phyloP scores from a whole-genome alignment of 2,329 filamentous ascomycete species.

The Cordyceps tenuipes region DNA sequence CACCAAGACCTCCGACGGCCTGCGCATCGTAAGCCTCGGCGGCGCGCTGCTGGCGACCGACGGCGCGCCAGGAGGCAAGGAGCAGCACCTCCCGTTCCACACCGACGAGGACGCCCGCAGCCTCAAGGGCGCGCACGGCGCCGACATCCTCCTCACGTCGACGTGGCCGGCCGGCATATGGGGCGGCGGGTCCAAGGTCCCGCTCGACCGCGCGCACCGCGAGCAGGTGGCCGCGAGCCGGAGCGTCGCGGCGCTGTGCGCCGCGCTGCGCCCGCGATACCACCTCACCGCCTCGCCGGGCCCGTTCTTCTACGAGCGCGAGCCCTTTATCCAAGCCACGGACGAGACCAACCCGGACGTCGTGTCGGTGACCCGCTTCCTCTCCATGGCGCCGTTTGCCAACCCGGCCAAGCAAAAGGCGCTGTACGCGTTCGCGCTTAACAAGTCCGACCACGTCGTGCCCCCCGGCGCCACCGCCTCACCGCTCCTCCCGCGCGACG shows the following conservation, averaged over 20 bases:
- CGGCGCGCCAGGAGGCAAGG: constrained; percentile 30
- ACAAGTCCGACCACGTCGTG: constrained; percentile 53
- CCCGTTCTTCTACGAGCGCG: constrained; percentile 74
- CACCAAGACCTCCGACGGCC: constrained; percentile 81
- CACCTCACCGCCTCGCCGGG: constrained; percentile 66
- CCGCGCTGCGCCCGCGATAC: constrained; percentile 78
- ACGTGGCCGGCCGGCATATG: constrained; percentile 75
- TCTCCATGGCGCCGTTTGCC: constrained; percentile 73
- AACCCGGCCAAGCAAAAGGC: constrained; percentile 72
- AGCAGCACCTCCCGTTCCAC: constrained; percentile 71
- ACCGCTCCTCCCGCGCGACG: constrained; percentile 57
- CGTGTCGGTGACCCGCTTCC: constrained; percentile 71
- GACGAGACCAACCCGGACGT: constrained; percentile 33
- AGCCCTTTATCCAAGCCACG: constrained; percentile 73
- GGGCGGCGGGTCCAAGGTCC: constrained; percentile 53
- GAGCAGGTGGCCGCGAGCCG: constrained; percentile 48
- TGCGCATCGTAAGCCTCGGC: constrained; percentile 80
- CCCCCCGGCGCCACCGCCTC: constrained; percentile 67
- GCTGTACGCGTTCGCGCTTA: constrained; percentile 70
- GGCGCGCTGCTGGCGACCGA: constrained; percentile 47
- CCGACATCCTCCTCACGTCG: constrained; percentile 81
- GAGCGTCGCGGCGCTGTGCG: constrained; percentile 69
- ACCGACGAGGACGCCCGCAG: constrained; percentile 67
- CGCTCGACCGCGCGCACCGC: constrained; percentile 42
- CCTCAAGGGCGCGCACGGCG: constrained; percentile 65